Conservation (phyloP, 805 yeast species). For the Helenozyma rhizophorensis region DNA sequence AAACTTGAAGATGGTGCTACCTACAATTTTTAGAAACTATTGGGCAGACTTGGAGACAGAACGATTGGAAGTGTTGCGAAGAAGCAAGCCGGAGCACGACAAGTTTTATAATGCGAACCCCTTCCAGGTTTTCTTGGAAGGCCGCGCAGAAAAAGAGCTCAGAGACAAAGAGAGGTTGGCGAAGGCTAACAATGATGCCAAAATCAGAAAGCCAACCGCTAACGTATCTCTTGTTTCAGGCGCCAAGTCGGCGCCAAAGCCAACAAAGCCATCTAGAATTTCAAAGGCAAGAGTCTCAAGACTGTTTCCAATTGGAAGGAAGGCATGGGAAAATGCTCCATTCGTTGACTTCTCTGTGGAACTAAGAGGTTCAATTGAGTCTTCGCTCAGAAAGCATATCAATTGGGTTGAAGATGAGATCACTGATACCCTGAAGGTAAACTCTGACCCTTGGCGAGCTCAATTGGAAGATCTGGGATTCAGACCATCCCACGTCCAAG, state of each 20-base stretch:
- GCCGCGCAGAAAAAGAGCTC: conserved; percentile 41
- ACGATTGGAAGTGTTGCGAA: conserved; percentile 46
- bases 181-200: conserved; percentile 45
- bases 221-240: conserved; percentile 18
- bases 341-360: conserved; percentile 65
- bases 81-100: conserved; percentile 45
- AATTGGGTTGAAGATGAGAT: conserved; percentile 43
- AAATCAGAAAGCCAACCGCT: conserved; percentile 43
- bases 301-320: conserved; percentile 37
- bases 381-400: conserved; percentile 52
- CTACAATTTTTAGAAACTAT: conserved; percentile 70
- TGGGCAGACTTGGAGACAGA: conserved; percentile 72
- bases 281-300: conserved; percentile 1
- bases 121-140: conserved; percentile 61
- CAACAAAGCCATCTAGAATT: too few relatives aligned
- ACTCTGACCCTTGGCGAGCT: conserved; percentile 7
- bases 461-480: conserved; percentile 46
- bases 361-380: conserved; percentile 59
- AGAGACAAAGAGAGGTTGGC: conserved; percentile 45
- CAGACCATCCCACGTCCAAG: conserved; percentile 61
- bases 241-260: conserved; percentile 2
- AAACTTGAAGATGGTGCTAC: conserved; percentile 82
- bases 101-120: conserved; percentile 68
- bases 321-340: conserved; percentile 69
- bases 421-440: not conserved